Evolutionary conservation across 805 yeast genomes (phyloP), one percentile per base, ranked within the genome.

Genomic region (Cyberlindnera maritima): DNA sequence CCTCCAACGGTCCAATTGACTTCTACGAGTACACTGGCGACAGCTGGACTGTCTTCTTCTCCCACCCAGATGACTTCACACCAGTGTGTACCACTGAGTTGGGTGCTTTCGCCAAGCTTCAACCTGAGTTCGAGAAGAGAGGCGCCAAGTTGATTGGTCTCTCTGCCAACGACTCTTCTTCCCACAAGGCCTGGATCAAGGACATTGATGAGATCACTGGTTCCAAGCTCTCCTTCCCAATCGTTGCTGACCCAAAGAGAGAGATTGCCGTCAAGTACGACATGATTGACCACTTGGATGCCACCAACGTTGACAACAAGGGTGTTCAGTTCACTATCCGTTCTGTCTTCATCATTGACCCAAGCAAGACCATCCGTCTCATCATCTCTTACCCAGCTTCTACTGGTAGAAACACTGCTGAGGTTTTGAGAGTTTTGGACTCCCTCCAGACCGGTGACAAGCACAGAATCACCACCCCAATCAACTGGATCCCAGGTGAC

Each of bases 71-170:
- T 54, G 89, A 83, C 63, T 83, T 80, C 72, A 84, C 90, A 18
- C 90, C 90, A 31, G 87, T 84, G 40, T 84, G 90, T 65, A 84
- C 89, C 53, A 84, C 90, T 43, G 90, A 84, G 65, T 71, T 84
- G 49, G 89, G 89, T 53, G 89, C 88, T 8, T 83, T 84, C 60
- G 83, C 88, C 54, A 77, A 79, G 61, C 70, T 84, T 61, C 80
- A 82, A 61, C 85, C 85, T 13, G 88, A 83, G 63, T 84, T 84
- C 61, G 72, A 71, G 56, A 75, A 77, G 63, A 74, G 88, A 63
- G 77, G 77, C 47, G 83, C 82, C 46, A 81, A 82, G 60, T 71
- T 84, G 61, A 76, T 84, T 61, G 89, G 88, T 33, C 70, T 84
- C 49, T 80, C 86, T 28, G 83, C 86, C 46, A 83, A 84, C 64